Evolutionary conservation across 164 flowering plant genomes (phyloP), one percentile per base, ranked within the genome.

Genomic region (Sextonia rubra): DNA sequence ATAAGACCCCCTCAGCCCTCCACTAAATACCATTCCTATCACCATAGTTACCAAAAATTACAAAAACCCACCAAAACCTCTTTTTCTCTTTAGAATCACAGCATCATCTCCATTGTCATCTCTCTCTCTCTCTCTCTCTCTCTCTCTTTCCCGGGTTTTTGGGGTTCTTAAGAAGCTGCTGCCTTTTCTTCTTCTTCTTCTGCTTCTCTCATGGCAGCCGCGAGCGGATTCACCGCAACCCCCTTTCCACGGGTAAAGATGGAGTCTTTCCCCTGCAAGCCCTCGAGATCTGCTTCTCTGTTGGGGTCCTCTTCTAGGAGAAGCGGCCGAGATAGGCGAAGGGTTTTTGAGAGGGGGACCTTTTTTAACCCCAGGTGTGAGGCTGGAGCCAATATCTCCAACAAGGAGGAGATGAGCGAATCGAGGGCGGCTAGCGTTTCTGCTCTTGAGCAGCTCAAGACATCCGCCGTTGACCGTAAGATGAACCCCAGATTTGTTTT

Each of bases 361-460:
- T 70, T 73, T 11, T 72, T 80, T n/a, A 79, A 68, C 32, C 75
- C 77, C 17, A 82, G 84, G 64, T 88, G 88, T 69, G 90, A 89
- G 29, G 77, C 72, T 52, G 72, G 66, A 26, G 71, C 83, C 17
- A 52, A 82, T 47, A 76, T 64, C 60, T 37, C 20, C 68, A 79
- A 73, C n/a, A 61, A 72, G 56, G 71, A 55, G 14, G 82, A 69
- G 18, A 71, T 66, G 47, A 29, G 20, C 25, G 79, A 72, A 71
- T 67, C 78, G 11, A 85, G 77, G 71, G 78, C 85, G 65, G 82
- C 96, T 18, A 86, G 91, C 73, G 49, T 90, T 65, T 83, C 94
- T 29, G 95, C 95, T 70, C 94, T 94, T 52, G 94, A 92, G 69
- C 91, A 82, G 86, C 97, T 94, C 83, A 92, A 92, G 81, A 78